A percentile compares a stretch with the other conserved stretches of the same genome.
Conservation (phyloP, 2,329 filamentous ascomycete species). For the Diaporthe amygdali region DNA sequence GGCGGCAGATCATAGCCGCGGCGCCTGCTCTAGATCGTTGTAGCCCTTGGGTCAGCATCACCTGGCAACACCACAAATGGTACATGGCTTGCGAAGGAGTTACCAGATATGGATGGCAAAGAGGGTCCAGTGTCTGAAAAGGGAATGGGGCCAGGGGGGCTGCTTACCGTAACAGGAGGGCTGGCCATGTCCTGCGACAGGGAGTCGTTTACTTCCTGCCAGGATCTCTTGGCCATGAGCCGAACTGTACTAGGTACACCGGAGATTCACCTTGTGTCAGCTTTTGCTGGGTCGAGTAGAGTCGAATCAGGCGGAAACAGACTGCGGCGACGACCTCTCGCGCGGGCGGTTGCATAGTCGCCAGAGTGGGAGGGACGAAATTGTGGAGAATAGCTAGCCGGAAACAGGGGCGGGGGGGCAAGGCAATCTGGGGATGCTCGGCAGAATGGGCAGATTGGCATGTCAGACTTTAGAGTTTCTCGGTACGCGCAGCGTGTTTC, state of each 20-base stretch:
- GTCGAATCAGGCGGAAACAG: conserved; percentile 12
- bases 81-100: neutral
- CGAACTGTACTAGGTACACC: conserved; percentile 4
- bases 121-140: conserved; percentile 3
- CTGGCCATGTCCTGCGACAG: conserved; percentile 8
- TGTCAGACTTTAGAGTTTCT: conserved; percentile 3
- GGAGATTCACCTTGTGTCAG: neutral
- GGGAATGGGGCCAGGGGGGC: neutral
- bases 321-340: conserved; percentile 2
- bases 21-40: conserved; percentile 14
- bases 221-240: conserved; percentile 20
- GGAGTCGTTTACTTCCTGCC: conserved; percentile 16
- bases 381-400: conserved; percentile 9
- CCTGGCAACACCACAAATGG: neutral
- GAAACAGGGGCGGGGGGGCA: conserved; percentile 5
- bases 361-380: conserved; percentile 9
- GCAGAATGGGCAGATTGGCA: conserved; percentile 8
- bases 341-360: conserved; percentile 6
- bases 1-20: conserved; percentile 16
- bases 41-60: neutral
- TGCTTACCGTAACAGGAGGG: conserved; percentile 9
- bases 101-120: conserved; percentile 4
- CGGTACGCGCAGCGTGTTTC: neutral
- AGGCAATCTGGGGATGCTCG: conserved; percentile 11
- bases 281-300: neutral